Evolutionary conservation across 78 protist genomes (phyloP).

Genomic region (Bigelowiella natans): DNA sequence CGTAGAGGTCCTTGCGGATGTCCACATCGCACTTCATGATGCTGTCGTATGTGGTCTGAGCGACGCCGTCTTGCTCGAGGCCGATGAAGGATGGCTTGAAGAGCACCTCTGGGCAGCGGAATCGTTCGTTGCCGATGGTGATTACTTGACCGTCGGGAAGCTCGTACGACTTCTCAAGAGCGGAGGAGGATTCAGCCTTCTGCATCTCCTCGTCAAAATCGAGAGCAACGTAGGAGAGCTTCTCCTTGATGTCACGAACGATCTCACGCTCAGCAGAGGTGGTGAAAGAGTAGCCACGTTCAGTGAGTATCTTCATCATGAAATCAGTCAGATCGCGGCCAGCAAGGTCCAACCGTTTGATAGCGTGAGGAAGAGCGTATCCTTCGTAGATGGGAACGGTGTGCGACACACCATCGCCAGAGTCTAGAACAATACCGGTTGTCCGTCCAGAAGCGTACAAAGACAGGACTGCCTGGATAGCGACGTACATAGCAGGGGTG

Average conservation of each 20-base stretch:
- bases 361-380: background rate
- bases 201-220: background rate
- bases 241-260: background rate
- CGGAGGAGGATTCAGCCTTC: background rate
- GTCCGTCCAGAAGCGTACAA: slow-evolving; percentile 48
- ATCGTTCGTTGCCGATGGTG: slow-evolving; percentile 11
- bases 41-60: background rate
- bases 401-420: slow-evolving; percentile 51
- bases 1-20: slow-evolving; percentile 16
- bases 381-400: slow-evolving; percentile 35
- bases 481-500: slow-evolving; percentile 76
- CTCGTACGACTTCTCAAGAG: background rate
- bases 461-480: slow-evolving; percentile 77
- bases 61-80: background rate
- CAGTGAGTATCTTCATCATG: background rate
- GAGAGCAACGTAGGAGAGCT: background rate
- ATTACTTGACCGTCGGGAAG: background rate
- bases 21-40: slow-evolving; percentile 34
- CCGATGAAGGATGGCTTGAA: slow-evolving; percentile 30
- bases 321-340: background rate
- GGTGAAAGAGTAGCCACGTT: background rate
- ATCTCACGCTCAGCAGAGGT: background rate
- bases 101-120: slow-evolving; percentile 38
- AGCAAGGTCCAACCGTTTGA: background rate
- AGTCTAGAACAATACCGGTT: slow-evolving; percentile 62